Percentiles rank a stretch among this genome's conserved stretches.
phyloP scores from a whole-genome alignment of 345 rosid genomes.

The Ceriops decandra region DNA sequence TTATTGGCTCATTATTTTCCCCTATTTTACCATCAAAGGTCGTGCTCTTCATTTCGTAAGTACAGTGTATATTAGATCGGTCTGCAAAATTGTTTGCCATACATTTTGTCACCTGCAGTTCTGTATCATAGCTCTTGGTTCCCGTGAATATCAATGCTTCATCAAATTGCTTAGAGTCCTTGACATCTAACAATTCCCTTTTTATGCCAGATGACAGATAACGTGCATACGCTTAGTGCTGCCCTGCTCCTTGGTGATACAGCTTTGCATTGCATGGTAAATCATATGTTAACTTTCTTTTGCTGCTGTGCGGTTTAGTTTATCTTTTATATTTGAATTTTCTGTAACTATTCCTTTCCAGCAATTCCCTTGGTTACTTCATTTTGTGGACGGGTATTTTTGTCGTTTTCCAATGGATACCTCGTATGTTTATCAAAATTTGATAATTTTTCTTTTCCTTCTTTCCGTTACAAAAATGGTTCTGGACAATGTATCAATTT shows the following conservation, averaged over 20 bases:
- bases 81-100: slow-evolving; percentile 1
- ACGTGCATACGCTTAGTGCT: slow-evolving; percentile 55
- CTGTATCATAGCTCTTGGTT: background rate
- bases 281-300: background rate
- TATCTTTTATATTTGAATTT: slow-evolving; percentile 7
- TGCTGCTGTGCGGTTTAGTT: background rate
- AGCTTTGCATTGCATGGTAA: slow-evolving; percentile 58
- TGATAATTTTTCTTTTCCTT: slow-evolving; percentile 30
- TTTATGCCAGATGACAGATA: slow-evolving; percentile 54
- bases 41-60: slow-evolving; percentile 52
- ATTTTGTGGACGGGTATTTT: slow-evolving; percentile 53
- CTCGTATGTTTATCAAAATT: slow-evolving; percentile 44
- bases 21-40: slow-evolving; percentile 52
- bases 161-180: background rate
- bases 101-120: background rate
- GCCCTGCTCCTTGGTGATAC: slow-evolving; percentile 57
- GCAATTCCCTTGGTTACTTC: slow-evolving; percentile 70
- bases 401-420: slow-evolving; percentile 58
- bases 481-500: slow-evolving; percentile 11
- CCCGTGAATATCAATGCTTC: background rate
- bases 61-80: background rate
- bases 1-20: slow-evolving; percentile 66
- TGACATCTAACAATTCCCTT: slow-evolving; percentile 7
- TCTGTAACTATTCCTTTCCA: slow-evolving; percentile 30
- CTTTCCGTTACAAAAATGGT: background rate